Base-by-base conservation (phyloP, 345 rosid genomes). In the Gossypium bickii region DNA sequence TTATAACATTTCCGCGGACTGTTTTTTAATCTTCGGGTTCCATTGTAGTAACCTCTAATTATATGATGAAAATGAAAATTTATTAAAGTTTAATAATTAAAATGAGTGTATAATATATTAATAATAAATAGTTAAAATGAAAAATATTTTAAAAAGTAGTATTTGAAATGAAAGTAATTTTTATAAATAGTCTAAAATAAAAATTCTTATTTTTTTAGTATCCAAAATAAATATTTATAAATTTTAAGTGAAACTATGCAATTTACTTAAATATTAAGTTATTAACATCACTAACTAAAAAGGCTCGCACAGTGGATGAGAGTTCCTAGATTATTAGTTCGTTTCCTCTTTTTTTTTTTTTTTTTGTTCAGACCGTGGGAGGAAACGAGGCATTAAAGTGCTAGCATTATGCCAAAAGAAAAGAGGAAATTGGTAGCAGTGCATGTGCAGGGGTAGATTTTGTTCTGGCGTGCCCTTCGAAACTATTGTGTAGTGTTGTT, bases 251-350 rank as follows among this genome's bases (percentile, higher is more conserved):
- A 34, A 34, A 34, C 38, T 3, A 4, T 34, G 6, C 38, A 34
- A 34, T 34, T 4, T 34, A 34, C 38, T 34, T 4, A 29, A 29
- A 3, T 24, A 58, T 56, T 9, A 56, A 56, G 20, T 29, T 20
- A 11, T 58, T 58, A 24, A 10, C 17, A 3, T 59, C n/a, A 15
- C 9, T 43, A 18, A 72, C 41, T 13, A 41, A 77, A 73, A 44
- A 48, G 73, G 71, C 83, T 78, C 81, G 80, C 86, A 83, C 69
- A 83, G 69, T 75, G 74, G 81, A 75, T 76, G 80, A 70, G 65
- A 80, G 74, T 80, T 80, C 71, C 81, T 49, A 80, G 80, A 75
- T 72, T 34, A 34, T 62, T 63, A 55, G 75, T 61, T 64, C 63
- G 24, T 53, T 64, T 47, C 55, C 6, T 29, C 20, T 9, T 18